Percentiles rank a stretch among this genome's conserved stretches.
These are phyloP conservation scores for Calonectria fujianensis DNA, from an alignment of 2,329 filamentous ascomycete genomes.

Conservation along the genomic window DNA sequence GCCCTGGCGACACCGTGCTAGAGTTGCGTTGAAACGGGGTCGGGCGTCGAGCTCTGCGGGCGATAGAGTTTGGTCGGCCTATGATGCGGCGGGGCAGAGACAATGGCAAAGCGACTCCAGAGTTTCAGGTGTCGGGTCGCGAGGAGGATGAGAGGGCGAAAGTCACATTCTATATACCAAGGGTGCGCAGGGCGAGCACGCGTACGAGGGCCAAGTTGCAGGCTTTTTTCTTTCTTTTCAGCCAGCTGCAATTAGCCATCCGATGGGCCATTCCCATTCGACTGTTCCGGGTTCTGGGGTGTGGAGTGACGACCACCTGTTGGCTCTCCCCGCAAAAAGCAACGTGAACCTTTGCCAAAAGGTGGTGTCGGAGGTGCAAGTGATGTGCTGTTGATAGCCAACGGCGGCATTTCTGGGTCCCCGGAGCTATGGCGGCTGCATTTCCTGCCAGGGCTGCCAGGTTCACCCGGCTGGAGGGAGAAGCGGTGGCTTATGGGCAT, in stretches of 20 bases:
- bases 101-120: slow-evolving; percentile 41
- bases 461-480: slow-evolving; percentile 45
- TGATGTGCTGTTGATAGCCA: slow-evolving; percentile 52
- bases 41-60: slow-evolving; percentile 27
- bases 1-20: slow-evolving; percentile 26
- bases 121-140: slow-evolving; percentile 48
- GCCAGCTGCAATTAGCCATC: slow-evolving; percentile 42
- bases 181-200: slow-evolving; percentile 24
- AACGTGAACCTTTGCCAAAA: slow-evolving; percentile 38
- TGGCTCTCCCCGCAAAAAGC: slow-evolving; percentile 51
- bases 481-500: slow-evolving; percentile 39
- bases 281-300: slow-evolving; percentile 48
- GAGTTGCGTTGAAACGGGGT: slow-evolving; percentile 43
- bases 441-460: slow-evolving; percentile 31
- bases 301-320: slow-evolving; percentile 51
- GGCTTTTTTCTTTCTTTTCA: slow-evolving; percentile 21
- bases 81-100: slow-evolving; percentile 38
- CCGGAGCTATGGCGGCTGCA: slow-evolving; percentile 33
- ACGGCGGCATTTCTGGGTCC: slow-evolving; percentile 43
- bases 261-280: slow-evolving; percentile 46
- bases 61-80: slow-evolving; percentile 41
- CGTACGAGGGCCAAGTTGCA: slow-evolving; percentile 5
- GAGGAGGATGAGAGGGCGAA: slow-evolving; percentile 48
- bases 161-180: slow-evolving; percentile 55
- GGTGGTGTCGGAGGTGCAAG: slow-evolving; percentile 28